Conservation (phyloP, 2,329 filamentous ascomycete species). For the Madurella fahalii region DNA sequence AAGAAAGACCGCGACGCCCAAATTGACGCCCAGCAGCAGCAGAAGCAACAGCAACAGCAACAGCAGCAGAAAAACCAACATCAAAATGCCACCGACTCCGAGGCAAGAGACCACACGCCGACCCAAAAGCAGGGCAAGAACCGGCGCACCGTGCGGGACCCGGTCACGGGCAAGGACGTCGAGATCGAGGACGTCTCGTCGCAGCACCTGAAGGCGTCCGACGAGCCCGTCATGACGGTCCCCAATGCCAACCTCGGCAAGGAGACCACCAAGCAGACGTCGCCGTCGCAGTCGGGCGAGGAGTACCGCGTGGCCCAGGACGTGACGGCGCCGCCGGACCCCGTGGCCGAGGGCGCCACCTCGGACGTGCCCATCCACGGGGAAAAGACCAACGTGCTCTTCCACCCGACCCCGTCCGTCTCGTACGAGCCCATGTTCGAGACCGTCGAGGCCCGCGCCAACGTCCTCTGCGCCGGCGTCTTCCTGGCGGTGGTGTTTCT, state of each 20-base stretch:
- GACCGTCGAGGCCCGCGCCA: slow-evolving; percentile 69
- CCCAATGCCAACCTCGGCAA: slow-evolving; percentile 87
- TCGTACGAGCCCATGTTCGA: slow-evolving; percentile 87
- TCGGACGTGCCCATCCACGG: slow-evolving; percentile 94
- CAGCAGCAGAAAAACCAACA: too few species aligned
- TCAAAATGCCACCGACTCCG: slow-evolving; percentile 25
- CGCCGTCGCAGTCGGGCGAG: slow-evolving; percentile 64
- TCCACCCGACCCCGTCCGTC: slow-evolving; percentile 87
- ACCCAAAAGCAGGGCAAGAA: slow-evolving; percentile 34
- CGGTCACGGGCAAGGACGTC: slow-evolving; percentile 80
- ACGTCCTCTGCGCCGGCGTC: slow-evolving; percentile 64
- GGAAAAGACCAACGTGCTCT: slow-evolving; percentile 93
- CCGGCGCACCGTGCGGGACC: slow-evolving; percentile 77
- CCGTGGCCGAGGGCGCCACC: slow-evolving; percentile 73
- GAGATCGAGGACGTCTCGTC: slow-evolving; percentile 71
- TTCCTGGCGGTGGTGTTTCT: slow-evolving; percentile 70
- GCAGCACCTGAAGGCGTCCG: slow-evolving; percentile 60
- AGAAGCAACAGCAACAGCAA: background rate
- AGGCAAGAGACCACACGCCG: slow-evolving; percentile 42
- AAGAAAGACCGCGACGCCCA: slow-evolving; percentile 71
- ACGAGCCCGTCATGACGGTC: slow-evolving; percentile 73
- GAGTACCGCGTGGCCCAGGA: slow-evolving; percentile 86
- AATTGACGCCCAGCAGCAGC: slow-evolving; percentile 50
- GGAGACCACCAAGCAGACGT: slow-evolving; percentile 66
- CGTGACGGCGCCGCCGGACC: slow-evolving; percentile 84